Base-by-base conservation (phyloP, 331 rosid species). In the Malus hybrid region DNA sequence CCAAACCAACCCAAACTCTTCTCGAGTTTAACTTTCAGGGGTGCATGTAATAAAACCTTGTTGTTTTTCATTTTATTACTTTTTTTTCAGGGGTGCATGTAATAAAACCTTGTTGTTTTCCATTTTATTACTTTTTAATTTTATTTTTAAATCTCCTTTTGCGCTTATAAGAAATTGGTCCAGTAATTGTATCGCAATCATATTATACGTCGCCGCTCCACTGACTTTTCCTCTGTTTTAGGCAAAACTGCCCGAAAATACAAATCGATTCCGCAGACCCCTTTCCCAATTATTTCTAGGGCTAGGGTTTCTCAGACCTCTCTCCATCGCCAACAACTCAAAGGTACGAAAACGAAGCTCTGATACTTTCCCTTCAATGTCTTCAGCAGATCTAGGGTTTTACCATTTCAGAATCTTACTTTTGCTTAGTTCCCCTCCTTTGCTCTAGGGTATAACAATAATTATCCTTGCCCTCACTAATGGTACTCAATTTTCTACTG, bases 321-420 rank as follows among this genome's bases (percentile, higher is more conserved):
- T 12, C 62, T 34, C 16, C 57, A 16, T 67, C 66, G 69, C 74
- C 39, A 71, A 15, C 20, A 72, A 52, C 64, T 59, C 50, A 67
- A 6, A 85, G 93, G 91, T 87, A 87, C 29, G 31, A 19, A 14
- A 48, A 48, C 55, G 8, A 81, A 67, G 59, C 76, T 72, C 69
- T 10, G 60, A 29, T 80, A 18, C 64, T 16, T 16, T 63, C 19
- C 14, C 13, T 57, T 57, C 15, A 20, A 46, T 31, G 3, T 74
- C 15, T 73, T 46, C 22, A 44, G 65, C 81, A 67, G 81, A 85
- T 83, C 86, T 74, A 27, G 65, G 19, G 61, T 36, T 6, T 1
- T 15, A 55, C 65, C 67, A 50, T 69, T 65, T 48, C 5, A 72
- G 57, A n/a, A 59, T 64, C 60, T 3, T 16, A 46, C 28, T 27